Evolutionary conservation across 345 rosid genomes (phyloP).

Genomic region (Melaleuca quinquenervia): DNA sequence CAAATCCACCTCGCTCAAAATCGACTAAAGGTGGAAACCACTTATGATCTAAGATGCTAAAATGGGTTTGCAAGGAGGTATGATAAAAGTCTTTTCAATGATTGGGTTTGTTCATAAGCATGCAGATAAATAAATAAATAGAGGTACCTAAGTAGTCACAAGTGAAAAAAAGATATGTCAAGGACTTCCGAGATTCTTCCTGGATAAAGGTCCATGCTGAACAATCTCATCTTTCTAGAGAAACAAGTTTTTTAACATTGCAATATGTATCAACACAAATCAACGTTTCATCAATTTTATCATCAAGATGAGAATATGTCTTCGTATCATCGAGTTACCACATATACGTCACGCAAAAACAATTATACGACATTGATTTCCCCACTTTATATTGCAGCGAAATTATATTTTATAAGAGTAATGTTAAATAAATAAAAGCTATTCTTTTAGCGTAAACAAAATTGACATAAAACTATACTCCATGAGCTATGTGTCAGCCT

Average conservation of each 20-base stretch:
- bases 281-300: neutral
- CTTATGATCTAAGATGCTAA: neutral
- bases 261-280: neutral
- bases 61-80: neutral
- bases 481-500: neutral
- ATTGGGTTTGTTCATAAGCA: neutral
- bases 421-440: too few species aligned
- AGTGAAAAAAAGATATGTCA: too few species aligned
- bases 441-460: too few species aligned
- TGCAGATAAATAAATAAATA: neutral
- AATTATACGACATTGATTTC: neutral
- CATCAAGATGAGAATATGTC: neutral
- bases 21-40: neutral
- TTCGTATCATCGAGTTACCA: neutral
- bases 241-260: neutral
- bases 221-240: neutral
- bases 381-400: neutral
- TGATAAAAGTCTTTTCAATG: neutral
- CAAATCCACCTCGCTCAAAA: neutral
- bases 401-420: neutral
- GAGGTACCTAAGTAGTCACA: neutral
- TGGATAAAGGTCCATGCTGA: neutral
- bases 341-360: neutral
- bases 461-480: neutral
- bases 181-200: neutral